These are phyloP conservation scores for Davidsoniella virescens DNA, from an alignment of 2,329 filamentous ascomycete genomes.

Conservation along the genomic window DNA sequence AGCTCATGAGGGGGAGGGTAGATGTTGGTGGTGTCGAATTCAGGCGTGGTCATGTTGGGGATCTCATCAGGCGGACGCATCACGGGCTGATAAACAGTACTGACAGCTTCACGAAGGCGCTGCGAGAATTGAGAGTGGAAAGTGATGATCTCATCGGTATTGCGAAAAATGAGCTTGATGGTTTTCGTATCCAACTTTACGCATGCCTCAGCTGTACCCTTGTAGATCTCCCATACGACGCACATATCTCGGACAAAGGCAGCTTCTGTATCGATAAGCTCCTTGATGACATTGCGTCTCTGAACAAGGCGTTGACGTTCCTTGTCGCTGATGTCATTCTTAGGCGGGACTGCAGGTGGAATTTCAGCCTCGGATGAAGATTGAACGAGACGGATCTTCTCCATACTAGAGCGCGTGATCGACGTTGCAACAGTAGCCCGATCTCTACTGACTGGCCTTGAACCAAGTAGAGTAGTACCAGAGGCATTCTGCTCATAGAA, in stretches of 20 bases:
- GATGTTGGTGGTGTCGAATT: slow-evolving; percentile 27
- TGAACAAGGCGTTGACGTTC: slow-evolving; percentile 60
- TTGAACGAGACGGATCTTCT: slow-evolving; percentile 6
- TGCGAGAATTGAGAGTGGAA: slow-evolving; percentile 72
- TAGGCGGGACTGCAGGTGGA: slow-evolving; percentile 10
- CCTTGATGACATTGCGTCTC: slow-evolving; percentile 72
- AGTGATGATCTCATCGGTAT: slow-evolving; percentile 75
- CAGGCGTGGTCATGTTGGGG: slow-evolving; percentile 16
- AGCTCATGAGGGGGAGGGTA: slow-evolving; percentile 25
- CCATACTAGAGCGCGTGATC: slow-evolving; percentile 7
- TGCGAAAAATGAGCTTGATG: slow-evolving; percentile 79
- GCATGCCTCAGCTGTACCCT: slow-evolving; percentile 72
- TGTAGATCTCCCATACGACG: slow-evolving; percentile 94
- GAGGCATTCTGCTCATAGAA: slow-evolving; percentile 18
- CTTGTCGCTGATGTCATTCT: slow-evolving; percentile 11
- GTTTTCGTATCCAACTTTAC: slow-evolving; percentile 68
- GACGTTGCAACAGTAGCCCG: slow-evolving; percentile 12
- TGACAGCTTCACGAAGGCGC: slow-evolving; percentile 63
- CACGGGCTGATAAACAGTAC: slow-evolving; percentile 56
- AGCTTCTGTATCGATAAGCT: slow-evolving; percentile 77
- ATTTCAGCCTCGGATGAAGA: slow-evolving; percentile 9
- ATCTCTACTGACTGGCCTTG: slow-evolving; percentile 29
- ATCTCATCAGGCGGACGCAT: slow-evolving; percentile 1
- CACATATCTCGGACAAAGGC: slow-evolving; percentile 91
- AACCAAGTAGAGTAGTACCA: slow-evolving; percentile 28